A percentile compares a stretch with the other conserved stretches of the same genome.
These are phyloP conservation scores for Petasospora rhodanensis DNA, from an alignment of 1,139 yeast genomes.

Conservation along the genomic window DNA sequence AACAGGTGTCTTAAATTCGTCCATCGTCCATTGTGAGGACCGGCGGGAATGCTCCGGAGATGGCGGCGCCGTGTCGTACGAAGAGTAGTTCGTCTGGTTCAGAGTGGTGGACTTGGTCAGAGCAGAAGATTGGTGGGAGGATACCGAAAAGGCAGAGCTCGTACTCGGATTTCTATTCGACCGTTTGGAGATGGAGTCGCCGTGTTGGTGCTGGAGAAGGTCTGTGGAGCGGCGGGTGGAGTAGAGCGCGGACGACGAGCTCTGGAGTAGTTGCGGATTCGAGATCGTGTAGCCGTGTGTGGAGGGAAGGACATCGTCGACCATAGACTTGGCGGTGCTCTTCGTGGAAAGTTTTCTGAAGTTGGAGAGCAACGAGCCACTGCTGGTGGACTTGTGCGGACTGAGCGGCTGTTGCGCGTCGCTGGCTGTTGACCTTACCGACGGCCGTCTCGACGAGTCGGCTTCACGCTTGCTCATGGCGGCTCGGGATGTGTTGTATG, in stretches of 20 bases:
- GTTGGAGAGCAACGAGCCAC: slow-evolving; percentile 23
- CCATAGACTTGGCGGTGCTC: slow-evolving; percentile 5
- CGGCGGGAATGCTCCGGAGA: slow-evolving; percentile 25
- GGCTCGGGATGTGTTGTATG: background rate
- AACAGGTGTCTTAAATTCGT: slow-evolving; percentile 17
- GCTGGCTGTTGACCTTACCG: slow-evolving; percentile 15
- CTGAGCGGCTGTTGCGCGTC: too few species aligned
- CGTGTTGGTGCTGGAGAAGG: slow-evolving; percentile 7
- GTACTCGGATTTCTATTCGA: slow-evolving; percentile 21
- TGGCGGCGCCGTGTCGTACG: slow-evolving; percentile 21
- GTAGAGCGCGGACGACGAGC: slow-evolving; percentile 3
- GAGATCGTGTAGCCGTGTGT: slow-evolving; percentile 15
- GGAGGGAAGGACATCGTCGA: slow-evolving; percentile 8
- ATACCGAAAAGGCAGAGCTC: slow-evolving; percentile 21
- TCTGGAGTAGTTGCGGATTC: slow-evolving; percentile 19
- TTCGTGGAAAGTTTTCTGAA: slow-evolving; percentile 24
- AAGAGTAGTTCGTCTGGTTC: slow-evolving; percentile 17
- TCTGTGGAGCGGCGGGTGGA: slow-evolving; percentile 9
- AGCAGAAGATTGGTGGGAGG: slow-evolving; percentile 21
- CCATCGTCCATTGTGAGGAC: slow-evolving; percentile 22
- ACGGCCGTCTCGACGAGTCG: slow-evolving; percentile 17
- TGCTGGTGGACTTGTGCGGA: slow-evolving; percentile 12
- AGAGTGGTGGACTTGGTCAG: slow-evolving; percentile 22
- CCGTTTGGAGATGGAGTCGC: slow-evolving; percentile 4
- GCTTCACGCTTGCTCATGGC: slow-evolving; percentile 17